Base-by-base conservation (phyloP, 1,284 basidiomycete species). In the Cutaneotrichosporon arboriforme region DNA sequence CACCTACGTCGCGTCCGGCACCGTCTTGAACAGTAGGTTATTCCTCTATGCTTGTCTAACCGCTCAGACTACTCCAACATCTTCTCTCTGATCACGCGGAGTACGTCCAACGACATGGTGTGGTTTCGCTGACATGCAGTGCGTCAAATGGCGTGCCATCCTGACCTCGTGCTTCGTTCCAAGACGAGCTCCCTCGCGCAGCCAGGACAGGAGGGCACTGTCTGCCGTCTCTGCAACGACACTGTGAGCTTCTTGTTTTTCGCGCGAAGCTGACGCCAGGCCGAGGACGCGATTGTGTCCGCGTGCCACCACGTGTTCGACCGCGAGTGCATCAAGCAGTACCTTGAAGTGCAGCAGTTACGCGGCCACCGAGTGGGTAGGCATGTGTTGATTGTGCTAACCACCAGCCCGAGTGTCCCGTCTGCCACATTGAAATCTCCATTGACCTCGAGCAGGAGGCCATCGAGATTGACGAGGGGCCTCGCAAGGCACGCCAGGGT, bases 201-300 rank as follows among this genome's bases (percentile, higher is more conserved):
- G 13, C 78, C 81, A 41, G 66, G 66, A 7, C 79, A 83, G 12
- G 83, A 88, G 39, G 84, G 84, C 8, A 86, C 86, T 0, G 81
- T 93, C 4, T 98, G 96, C 71, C 82, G 93, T 45, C 78, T 99
- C n/a, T 99, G 96, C 75, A 89, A 92, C 61, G 96, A 99, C 62
- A 81, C 96, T 49, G 94, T 74, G 40, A 60, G 69, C 58, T 34
- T 14, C 8, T 18, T 7, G 12, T 2, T 35, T 42, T 22, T n/a
- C n/a, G 33, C 3, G 4, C 7, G 15, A 18, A 18, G 31, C 39
- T 54, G 14, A 45, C 55, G 18, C 9, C 50, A 72, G 67, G 74
- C 91, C 0, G 96, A 98, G 74, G 96, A 99, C 67, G 92, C 94
- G 1, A 97, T 99, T 59, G 84, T 90, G 65, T 86, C 90, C 26